A percentile compares a stretch with the other conserved stretches of the same genome.
Conservation (phyloP, 1,139 yeast species). For the Suhomyces wounanorum region DNA sequence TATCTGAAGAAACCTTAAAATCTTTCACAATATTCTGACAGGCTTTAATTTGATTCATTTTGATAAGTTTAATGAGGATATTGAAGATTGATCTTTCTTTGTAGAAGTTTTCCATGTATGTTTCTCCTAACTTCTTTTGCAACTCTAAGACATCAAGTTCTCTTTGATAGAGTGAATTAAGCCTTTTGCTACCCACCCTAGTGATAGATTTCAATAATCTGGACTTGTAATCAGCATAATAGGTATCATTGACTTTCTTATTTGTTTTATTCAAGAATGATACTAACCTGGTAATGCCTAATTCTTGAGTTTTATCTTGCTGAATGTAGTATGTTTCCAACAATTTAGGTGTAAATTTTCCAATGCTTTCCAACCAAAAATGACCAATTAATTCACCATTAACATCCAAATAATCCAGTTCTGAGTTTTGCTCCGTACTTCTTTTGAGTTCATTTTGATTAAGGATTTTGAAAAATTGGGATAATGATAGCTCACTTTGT, state of each 20-base stretch:
- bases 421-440: slow-evolving; percentile 11
- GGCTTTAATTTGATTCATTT: slow-evolving; percentile 58
- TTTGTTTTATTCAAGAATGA: slow-evolving; percentile 14
- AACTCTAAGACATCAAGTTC: slow-evolving; percentile 53
- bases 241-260: slow-evolving; percentile 16
- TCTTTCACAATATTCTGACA: slow-evolving; percentile 61
- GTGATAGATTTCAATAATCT: slow-evolving; percentile 27
- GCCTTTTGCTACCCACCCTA: slow-evolving; percentile 24
- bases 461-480: slow-evolving; percentile 44
- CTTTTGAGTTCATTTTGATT: slow-evolving; percentile 41
- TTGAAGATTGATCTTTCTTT: slow-evolving; percentile 52
- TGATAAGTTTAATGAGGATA: slow-evolving; percentile 56
- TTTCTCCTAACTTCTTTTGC: slow-evolving; percentile 55
- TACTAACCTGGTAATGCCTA: slow-evolving; percentile 25
- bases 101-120: slow-evolving; percentile 58
- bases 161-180: slow-evolving; percentile 42
- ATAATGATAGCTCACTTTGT: slow-evolving; percentile 35
- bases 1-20: slow-evolving; percentile 63
- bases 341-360: slow-evolving; percentile 23
- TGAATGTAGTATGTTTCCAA: slow-evolving; percentile 36
- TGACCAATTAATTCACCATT: slow-evolving; percentile 47
- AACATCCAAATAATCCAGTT: slow-evolving; percentile 22
- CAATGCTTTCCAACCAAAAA: slow-evolving; percentile 41
- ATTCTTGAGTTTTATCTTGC: slow-evolving; percentile 34
- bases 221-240: slow-evolving; percentile 30